Evolutionary conservation across 2,329 filamentous ascomycete genomes (phyloP).

Genomic region (Penicillium thymicola): DNA sequence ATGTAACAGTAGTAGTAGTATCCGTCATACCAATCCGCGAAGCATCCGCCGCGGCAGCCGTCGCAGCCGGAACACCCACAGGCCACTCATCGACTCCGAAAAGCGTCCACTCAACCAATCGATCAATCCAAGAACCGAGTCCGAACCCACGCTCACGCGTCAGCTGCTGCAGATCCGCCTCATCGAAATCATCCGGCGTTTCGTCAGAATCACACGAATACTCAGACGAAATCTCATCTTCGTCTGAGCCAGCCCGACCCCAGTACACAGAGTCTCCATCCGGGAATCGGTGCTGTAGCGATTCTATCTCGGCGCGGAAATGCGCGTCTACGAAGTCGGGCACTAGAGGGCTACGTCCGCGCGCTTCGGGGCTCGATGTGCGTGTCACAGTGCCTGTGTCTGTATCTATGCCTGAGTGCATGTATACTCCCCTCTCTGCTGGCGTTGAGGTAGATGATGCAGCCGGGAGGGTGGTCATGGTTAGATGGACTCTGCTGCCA

Average conservation of each 20-base stretch:
- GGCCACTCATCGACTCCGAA: slow-evolving; percentile 52
- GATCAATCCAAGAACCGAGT: slow-evolving; percentile 56
- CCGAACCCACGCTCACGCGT: slow-evolving; percentile 53
- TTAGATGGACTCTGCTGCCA: slow-evolving; percentile 27
- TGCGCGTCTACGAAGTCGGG: slow-evolving; percentile 52
- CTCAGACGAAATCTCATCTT: slow-evolving; percentile 28
- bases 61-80: slow-evolving; percentile 2
- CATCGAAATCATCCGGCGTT: slow-evolving; percentile 43
- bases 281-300: slow-evolving; percentile 23
- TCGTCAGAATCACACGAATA: slow-evolving; percentile 28
- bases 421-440: neutral
- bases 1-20: slow-evolving; percentile 25
- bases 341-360: slow-evolving; percentile 22
- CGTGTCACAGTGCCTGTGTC: neutral
- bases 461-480: slow-evolving; percentile 32
- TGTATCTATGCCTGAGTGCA: neutral
- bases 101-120: slow-evolving; percentile 56
- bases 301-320: slow-evolving; percentile 40
- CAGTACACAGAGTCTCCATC: slow-evolving; percentile 19
- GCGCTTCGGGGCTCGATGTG: slow-evolving; percentile 12
- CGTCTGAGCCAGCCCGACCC: slow-evolving; percentile 7
- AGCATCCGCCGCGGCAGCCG: neutral
- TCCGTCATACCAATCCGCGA: slow-evolving; percentile 17
- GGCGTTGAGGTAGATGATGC: slow-evolving; percentile 2
- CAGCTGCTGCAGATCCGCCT: slow-evolving; percentile 52